Base-by-base conservation (phyloP, 2,329 filamentous ascomycete species). In the Stromatinia cepivora region DNA sequence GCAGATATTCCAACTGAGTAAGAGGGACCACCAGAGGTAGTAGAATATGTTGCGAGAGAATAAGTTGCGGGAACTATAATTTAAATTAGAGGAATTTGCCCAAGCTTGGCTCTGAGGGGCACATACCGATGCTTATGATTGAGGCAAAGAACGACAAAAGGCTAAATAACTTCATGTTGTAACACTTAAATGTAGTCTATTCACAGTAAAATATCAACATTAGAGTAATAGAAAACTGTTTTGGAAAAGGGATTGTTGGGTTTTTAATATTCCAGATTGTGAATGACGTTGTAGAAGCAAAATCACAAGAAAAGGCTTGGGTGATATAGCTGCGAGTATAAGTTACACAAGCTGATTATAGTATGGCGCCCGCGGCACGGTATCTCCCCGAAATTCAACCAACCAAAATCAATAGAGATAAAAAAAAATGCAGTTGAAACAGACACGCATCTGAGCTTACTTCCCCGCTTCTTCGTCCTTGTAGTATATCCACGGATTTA, bases 1-100 rank as follows among this genome's bases (percentile, higher is more conserved):
- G 73, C 69, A 4, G 76, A 71, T n/a, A 77, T 70, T 5, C 72
- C 76, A 13, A 77, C 70, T 4, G 67, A 66, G 70, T 75, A 77
- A 10, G 70, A 69, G 31, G 73, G 72, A 11, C 71, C 73, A 20
- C 67, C 69, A 46, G 61, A 64, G 11, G 34, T 28, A 17, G 69
- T 34, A 5, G 71, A 70, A 68, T 71, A 77, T n/a, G 73, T 72
- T 59, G 70, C 71, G 39, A 76, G 70, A 5, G 74, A 61, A 15
- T 67, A 56, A 22, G 56, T 54, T 39, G 70, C 62, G 13, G 73
- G 64, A n/a, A 67, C 73, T 74, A 36, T 1, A 31, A 54, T 63
- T 13, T 39, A n/a, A 2, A 25, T 68, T 3, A 62, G 56, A n/a
- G 5, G 7, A 11, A 4, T 11, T 50, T 20, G 28, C 17, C 10